Conservation (phyloP, 1,139 yeast genomes). For the Yamadazyma sp. region DNA sequence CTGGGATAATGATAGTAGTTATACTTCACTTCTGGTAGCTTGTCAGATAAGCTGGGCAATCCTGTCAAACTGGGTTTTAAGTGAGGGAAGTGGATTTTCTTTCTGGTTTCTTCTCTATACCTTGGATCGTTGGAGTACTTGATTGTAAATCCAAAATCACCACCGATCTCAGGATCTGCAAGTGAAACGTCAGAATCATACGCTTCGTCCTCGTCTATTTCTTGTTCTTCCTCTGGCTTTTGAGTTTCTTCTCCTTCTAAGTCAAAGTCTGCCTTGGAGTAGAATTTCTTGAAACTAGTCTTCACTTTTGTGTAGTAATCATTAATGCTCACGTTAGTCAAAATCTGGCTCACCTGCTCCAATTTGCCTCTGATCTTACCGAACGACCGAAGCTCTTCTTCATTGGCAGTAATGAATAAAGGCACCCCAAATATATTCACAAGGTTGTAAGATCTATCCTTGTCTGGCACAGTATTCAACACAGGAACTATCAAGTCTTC, state of each 20-base stretch:
- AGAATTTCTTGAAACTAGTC: conserved; percentile 20
- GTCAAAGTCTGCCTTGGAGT: conserved; percentile 36
- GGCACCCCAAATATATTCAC: conserved; percentile 66
- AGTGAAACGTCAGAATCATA: conserved; percentile 50
- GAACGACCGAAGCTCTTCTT: conserved; percentile 48
- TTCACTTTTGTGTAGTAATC: conserved; percentile 24
- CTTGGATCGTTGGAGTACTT: conserved; percentile 27
- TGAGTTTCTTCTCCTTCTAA: conserved; percentile 3
- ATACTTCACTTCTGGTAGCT: conserved; percentile 29
- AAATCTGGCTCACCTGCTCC: conserved; percentile 33
- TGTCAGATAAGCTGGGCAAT: conserved; percentile 27
- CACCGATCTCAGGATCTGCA: conserved; percentile 53
- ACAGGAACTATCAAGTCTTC: conserved; percentile 67
- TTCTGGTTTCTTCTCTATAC: conserved; percentile 5
- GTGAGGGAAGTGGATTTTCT: conserved; percentile 27
- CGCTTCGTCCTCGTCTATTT: conserved; percentile 30
- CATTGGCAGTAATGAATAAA: conserved; percentile 59
- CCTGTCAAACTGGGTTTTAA: conserved; percentile 31
- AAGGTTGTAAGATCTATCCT: conserved; percentile 36
- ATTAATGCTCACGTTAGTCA: conserved; percentile 26
- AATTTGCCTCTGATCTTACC: conserved; percentile 58
- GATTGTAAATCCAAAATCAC: conserved; percentile 51
- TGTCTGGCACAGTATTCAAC: conserved; percentile 51
- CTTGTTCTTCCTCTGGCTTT: conserved; percentile 17
- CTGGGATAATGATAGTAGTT: conserved; percentile 27